Base-by-base conservation (phyloP, 768 basidiomycete species). In the Filobasidium floriforme region DNA sequence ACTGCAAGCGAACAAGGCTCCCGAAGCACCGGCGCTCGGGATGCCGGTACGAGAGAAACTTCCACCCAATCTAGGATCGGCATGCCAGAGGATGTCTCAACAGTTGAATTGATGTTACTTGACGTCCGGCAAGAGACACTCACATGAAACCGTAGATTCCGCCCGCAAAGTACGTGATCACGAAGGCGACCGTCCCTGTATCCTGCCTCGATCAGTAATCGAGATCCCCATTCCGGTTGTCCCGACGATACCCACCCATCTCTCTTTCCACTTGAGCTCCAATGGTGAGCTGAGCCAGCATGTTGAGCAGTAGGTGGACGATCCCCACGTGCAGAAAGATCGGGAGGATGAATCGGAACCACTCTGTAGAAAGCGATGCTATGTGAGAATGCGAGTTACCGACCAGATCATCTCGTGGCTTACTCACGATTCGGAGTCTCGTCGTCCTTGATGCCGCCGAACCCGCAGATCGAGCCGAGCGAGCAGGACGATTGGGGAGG, bases 321-420 rank as follows among this genome's bases (percentile, higher is more conserved):
- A 99, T 82, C n/a, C 94, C 94, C 12, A 91, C 96, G 71, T 98
- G 94, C 6, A 97, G 79, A 75, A 98, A 96, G 60, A 94, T 88
- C 10, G 92, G 84, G 1, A 87, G 86, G 71, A 92, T 87, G 74
- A 93, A 93, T 69, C 90, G 89, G 70, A 57, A 52, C 29, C 66
- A 70, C 49, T 63, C 71, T 71, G 60, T 9, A 37, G n/a, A n/a
- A n/a, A n/a, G n/a, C n/a, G n/a, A n/a, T n/a, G n/a, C n/a, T n/a
- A n/a, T n/a, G n/a, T n/a, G n/a, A n/a, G n/a, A n/a, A n/a, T n/a
- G n/a, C n/a, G n/a, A n/a, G n/a, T n/a, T n/a, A n/a, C n/a, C n/a
- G n/a, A n/a, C n/a, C n/a, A n/a, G n/a, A n/a, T n/a, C n/a, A n/a
- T n/a, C n/a, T n/a, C n/a, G n/a, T n/a, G n/a, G n/a, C n/a, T n/a